Evolutionary conservation across 2,329 filamentous ascomycete genomes (phyloP).

Genomic region (Zymoseptoria passerinii): DNA sequence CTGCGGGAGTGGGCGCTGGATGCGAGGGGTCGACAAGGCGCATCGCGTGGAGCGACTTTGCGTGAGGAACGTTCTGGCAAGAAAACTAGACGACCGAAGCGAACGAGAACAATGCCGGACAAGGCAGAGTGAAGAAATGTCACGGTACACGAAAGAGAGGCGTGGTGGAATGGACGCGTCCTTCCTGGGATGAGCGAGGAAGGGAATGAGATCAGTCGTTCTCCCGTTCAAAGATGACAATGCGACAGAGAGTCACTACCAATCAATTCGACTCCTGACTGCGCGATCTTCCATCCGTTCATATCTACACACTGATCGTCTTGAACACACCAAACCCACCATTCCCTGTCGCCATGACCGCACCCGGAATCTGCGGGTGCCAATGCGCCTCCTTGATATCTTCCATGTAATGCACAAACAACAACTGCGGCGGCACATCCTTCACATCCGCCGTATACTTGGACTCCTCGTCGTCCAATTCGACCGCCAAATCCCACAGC

Average conservation of each 20-base stretch:
- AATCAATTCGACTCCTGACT: not conserved
- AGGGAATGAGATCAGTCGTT: not conserved
- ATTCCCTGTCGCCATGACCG: slow-evolving; percentile 80
- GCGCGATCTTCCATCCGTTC: not conserved
- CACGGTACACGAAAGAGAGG: not conserved
- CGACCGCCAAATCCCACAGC: slow-evolving; percentile 92
- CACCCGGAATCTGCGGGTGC: slow-evolving; percentile 92
- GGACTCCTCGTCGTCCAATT: slow-evolving; percentile 94
- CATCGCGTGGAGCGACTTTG: no score
- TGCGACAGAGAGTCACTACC: not conserved
- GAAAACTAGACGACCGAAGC: not conserved
- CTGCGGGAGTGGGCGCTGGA: no score
- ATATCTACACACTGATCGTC: slow-evolving; percentile 32
- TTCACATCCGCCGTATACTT: slow-evolving; percentile 77
- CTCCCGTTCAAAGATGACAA: not conserved
- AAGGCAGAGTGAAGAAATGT: not conserved
- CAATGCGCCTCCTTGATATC: slow-evolving; percentile 94
- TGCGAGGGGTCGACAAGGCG: no score
- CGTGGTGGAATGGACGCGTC: no score
- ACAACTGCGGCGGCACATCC: slow-evolving; percentile 84
- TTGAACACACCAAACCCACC: slow-evolving; percentile 59
- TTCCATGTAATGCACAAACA: slow-evolving; percentile 96
- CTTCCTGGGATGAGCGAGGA: not conserved
- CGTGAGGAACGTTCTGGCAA: no score
- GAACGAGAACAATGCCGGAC: not conserved